Conservation (phyloP, 495 filamentous ascomycete species). For the Neurospora sp. region DNA sequence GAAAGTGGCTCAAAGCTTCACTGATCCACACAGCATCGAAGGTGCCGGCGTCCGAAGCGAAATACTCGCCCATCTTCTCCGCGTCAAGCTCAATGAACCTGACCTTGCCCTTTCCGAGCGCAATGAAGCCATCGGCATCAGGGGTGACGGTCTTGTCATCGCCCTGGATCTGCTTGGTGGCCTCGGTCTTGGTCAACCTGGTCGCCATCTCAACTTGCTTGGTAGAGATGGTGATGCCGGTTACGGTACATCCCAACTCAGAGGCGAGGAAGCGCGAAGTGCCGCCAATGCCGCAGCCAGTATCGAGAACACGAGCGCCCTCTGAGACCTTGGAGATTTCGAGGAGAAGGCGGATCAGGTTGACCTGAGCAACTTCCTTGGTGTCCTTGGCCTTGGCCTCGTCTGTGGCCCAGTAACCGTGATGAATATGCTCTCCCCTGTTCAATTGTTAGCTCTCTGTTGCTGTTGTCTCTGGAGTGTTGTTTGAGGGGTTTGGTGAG, state of each 20-base stretch:
- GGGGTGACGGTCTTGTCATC: background rate
- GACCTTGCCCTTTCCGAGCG: conserved; percentile 32
- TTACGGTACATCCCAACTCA: conserved; percentile 35
- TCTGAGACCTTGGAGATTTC: conserved; percentile 28
- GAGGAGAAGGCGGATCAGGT: conserved; percentile 41
- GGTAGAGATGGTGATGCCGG: conserved; percentile 47
- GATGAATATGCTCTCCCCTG: conserved; percentile 54
- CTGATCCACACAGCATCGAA: conserved; percentile 51
- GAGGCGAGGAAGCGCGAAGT: conserved; percentile 42
- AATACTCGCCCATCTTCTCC: conserved; percentile 46
- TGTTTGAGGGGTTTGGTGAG: background rate
- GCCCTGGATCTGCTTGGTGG: conserved; percentile 1
- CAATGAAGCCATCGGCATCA: conserved; percentile 16
- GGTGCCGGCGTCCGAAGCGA: conserved; percentile 16
- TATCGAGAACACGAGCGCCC: conserved; percentile 37
- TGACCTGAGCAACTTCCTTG: conserved; percentile 43
- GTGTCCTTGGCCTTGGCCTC: conserved; percentile 26
- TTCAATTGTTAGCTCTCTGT: background rate
- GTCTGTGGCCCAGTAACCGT: conserved; percentile 41
- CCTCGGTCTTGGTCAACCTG: conserved; percentile 29
- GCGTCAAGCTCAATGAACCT: conserved; percentile 47
- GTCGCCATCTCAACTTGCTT: conserved; percentile 44
- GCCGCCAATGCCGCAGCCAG: conserved; percentile 48
- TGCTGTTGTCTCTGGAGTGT: background rate
- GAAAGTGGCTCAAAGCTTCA: conserved; percentile 48